These are phyloP conservation scores for Schizosaccharomyces osmophilus DNA, from an alignment of 805 yeast genomes.

Conservation along the genomic window DNA sequence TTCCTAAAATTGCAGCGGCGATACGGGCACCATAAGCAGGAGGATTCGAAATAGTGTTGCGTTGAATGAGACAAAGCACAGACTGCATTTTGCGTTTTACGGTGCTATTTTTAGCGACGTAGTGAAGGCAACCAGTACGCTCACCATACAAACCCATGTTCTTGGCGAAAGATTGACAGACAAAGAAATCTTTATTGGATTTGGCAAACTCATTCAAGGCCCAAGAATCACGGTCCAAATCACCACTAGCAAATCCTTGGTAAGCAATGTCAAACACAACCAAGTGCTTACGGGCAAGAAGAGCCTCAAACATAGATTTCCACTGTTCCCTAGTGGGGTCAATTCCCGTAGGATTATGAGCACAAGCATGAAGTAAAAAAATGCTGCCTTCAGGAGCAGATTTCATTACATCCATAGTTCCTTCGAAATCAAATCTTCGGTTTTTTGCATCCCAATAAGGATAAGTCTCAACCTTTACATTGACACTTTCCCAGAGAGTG, in stretches of 20 bases:
- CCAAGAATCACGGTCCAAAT: conserved; percentile 46
- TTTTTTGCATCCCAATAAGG: conserved; percentile 41
- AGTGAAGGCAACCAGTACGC: conserved; percentile 81
- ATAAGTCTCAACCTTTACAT: conserved; percentile 35
- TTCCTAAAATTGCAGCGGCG: conserved; percentile 48
- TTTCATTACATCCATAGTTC: conserved; percentile 33
- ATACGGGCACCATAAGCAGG: conserved; percentile 91
- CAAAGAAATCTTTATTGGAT: conserved; percentile 18
- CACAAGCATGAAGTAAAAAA: conserved; percentile 74
- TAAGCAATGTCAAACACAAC: conserved; percentile 85
- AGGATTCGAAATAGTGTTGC: conserved; percentile 78
- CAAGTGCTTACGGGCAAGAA: conserved; percentile 33
- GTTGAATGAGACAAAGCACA: conserved; percentile 49
- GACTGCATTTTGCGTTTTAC: conserved; percentile 38
- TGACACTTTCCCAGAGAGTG: conserved; percentile 54
- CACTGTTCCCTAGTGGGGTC: conserved; percentile 69
- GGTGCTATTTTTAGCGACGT: conserved; percentile 22
- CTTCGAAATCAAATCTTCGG: conserved; percentile 41
- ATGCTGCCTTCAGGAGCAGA: conserved; percentile 33
- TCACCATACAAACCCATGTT: conserved; percentile 96
- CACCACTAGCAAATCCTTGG: conserved; percentile 84
- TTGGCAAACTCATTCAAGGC: conserved; percentile 23
- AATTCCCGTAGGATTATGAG: conserved; percentile 93
- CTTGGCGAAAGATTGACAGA: conserved; percentile 85
- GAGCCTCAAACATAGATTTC: conserved; percentile 43